These are phyloP conservation scores for Spizellomyces sp. DNA, from an alignment of 192 early-diverging fungal genomes.

Conservation along the genomic window DNA sequence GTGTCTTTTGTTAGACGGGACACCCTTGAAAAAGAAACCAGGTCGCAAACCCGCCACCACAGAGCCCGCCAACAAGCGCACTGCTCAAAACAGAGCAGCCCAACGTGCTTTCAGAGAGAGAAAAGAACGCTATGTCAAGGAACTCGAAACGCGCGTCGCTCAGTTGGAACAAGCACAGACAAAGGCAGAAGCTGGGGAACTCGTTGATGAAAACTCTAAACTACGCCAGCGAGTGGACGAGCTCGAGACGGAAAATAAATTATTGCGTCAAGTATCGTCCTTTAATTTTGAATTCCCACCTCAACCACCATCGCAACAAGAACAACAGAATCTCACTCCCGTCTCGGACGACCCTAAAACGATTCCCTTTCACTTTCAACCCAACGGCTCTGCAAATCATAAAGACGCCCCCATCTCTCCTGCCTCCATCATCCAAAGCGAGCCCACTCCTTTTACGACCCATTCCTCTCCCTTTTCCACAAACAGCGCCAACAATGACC, in stretches of 20 bases:
- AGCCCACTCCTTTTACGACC: background rate
- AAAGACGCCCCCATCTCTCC: slow-evolving; percentile 11
- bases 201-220: slow-evolving; percentile 27
- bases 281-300: slow-evolving; percentile 26
- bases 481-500: slow-evolving; percentile 4
- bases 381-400: background rate
- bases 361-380: slow-evolving; percentile 1
- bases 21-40: slow-evolving; percentile 38
- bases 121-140: slow-evolving; percentile 46
- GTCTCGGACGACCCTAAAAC: background rate
- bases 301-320: background rate
- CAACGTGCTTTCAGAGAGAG: slow-evolving; percentile 49
- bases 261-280: slow-evolving; percentile 22
- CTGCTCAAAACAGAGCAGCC: slow-evolving; percentile 50
- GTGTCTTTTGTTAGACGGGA: background rate
- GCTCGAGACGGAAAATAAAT: slow-evolving; percentile 30
- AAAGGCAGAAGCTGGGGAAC: slow-evolving; percentile 15
- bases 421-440: slow-evolving; percentile 8
- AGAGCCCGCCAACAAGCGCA: slow-evolving; percentile 47
- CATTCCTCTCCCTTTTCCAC: slow-evolving; percentile 16
- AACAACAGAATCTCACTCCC: background rate
- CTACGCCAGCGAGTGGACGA: slow-evolving; percentile 18
- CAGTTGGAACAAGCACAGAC: slow-evolving; percentile 33
- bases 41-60: slow-evolving; percentile 46
- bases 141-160: slow-evolving; percentile 35